Percentiles rank a stretch among this genome's conserved stretches.
Conservation (phyloP, 2,329 filamentous ascomycete genomes). For the Rasamsonia emersonii region DNA sequence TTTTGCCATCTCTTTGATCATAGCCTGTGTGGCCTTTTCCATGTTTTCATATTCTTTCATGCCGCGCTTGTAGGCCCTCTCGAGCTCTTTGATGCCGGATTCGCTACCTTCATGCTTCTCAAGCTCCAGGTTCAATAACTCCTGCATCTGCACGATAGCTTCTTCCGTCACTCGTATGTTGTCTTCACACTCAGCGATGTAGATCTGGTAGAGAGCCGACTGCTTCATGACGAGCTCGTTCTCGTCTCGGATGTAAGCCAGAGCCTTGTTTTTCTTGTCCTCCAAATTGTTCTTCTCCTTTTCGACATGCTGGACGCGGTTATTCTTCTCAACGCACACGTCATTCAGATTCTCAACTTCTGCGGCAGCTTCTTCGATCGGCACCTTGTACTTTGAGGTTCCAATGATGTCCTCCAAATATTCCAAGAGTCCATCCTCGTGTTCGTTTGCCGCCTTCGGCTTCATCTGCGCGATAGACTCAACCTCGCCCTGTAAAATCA, state of each 20-base stretch:
- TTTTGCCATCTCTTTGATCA: constrained; percentile 80
- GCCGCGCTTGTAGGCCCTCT: constrained; percentile 75
- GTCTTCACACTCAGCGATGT: constrained; percentile 77
- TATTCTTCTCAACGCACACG: constrained; percentile 88
- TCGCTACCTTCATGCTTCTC: constrained; percentile 88
- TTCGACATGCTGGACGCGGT: constrained; percentile 91
- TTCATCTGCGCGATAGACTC: constrained; percentile 99
- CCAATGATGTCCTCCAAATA: constrained; percentile 98
- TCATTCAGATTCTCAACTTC: constrained; percentile 93
- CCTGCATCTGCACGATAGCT: constrained; percentile 82
- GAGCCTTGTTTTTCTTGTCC: constrained; percentile 91
- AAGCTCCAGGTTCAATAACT: constrained; percentile 74
- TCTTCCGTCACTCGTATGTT: constrained; percentile 85
- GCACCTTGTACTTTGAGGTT: constrained; percentile 95
- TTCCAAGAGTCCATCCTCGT: constrained; percentile 91
- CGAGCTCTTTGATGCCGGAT: constrained; percentile 78
- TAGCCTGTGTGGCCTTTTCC: constrained; percentile 69
- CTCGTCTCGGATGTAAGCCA: constrained; percentile 82
- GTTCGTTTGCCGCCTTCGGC: constrained; percentile 85
- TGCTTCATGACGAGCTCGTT: constrained; percentile 88
- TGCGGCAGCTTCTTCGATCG: constrained; percentile 85
- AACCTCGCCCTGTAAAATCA: constrained; percentile 95
- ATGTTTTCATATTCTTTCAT: constrained; percentile 73
- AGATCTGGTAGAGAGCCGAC: constrained; percentile 85
- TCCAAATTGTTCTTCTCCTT: constrained; percentile 91